Conservation (phyloP, 1,284 basidiomycete genomes). For the Marasmius tenuissimus region DNA sequence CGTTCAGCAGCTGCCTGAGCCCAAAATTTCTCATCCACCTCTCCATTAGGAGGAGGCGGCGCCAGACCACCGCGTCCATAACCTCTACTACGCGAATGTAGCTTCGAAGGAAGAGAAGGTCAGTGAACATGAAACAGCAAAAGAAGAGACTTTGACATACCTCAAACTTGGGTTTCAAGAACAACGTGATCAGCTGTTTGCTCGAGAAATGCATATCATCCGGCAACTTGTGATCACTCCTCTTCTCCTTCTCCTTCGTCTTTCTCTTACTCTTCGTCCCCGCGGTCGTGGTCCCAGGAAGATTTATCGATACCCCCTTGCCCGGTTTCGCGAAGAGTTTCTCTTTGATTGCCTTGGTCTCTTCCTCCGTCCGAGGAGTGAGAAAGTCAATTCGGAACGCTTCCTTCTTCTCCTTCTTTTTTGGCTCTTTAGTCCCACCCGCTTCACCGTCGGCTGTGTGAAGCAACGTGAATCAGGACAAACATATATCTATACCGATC, state of each 20-base stretch:
- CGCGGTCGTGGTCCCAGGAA: slow-evolving; percentile 53
- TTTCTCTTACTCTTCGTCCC: slow-evolving; percentile 50
- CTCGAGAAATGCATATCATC: slow-evolving; percentile 98
- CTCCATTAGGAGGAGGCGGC: slow-evolving; percentile 68
- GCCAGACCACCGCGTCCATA: slow-evolving; percentile 40
- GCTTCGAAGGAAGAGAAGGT: too few species aligned
- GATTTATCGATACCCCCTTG: slow-evolving; percentile 63
- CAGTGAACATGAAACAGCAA: too few species aligned
- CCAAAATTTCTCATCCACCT: slow-evolving; percentile 95
- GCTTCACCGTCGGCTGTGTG: slow-evolving; percentile 52
- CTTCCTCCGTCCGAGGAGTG: slow-evolving; percentile 53
- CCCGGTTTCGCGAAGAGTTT: slow-evolving; percentile 81
- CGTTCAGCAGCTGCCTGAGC: slow-evolving; percentile 84
- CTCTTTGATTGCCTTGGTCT: slow-evolving; percentile 72
- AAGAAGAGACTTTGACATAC: too few species aligned
- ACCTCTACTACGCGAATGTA: slow-evolving; percentile 78
- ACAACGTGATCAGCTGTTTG: slow-evolving; percentile 85
- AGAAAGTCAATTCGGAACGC: slow-evolving; percentile 89
- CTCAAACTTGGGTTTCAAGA: slow-evolving; percentile 94
- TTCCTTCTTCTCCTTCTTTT: slow-evolving; percentile 79
- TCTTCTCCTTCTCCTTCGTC: slow-evolving; percentile 58
- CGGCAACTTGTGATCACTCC: slow-evolving; percentile 82
- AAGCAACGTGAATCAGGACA: too few species aligned
- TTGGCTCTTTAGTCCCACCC: slow-evolving; percentile 38
- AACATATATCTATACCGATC: too few species aligned